These are phyloP conservation scores for Coleophoma crateriformis DNA, from an alignment of 2,329 filamentous ascomycete genomes.

Conservation along the genomic window DNA sequence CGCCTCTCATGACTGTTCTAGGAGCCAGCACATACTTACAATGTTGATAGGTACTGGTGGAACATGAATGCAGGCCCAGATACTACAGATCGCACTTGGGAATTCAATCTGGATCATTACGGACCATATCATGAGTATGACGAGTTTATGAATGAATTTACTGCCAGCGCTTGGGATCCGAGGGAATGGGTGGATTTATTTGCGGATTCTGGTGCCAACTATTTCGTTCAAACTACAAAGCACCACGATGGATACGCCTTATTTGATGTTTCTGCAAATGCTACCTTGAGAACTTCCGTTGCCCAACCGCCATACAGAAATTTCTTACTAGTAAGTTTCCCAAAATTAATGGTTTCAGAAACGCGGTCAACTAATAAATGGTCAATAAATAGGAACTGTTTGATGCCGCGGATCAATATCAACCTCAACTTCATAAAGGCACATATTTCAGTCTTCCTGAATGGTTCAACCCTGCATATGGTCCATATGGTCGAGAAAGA, in stretches of 20 bases:
- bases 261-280: conserved; percentile 31
- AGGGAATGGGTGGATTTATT: conserved; percentile 48
- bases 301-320: conserved; percentile 26
- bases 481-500: not conserved
- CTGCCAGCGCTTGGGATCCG: conserved; percentile 39
- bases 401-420: conserved; percentile 6
- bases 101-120: conserved; percentile 44
- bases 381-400: conserved; percentile 4
- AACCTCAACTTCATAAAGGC: conserved; percentile 5
- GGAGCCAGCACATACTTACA: not conserved
- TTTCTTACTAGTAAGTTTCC: conserved; percentile 10
- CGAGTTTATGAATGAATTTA: conserved; percentile 47
- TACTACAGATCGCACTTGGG: conserved; percentile 1
- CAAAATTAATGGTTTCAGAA: not conserved
- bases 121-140: conserved; percentile 46
- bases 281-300: conserved; percentile 2
- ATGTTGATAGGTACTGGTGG: conserved; percentile 35
- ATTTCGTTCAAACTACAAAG: conserved; percentile 39
- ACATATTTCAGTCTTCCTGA: conserved; percentile 8
- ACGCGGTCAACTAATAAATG: not conserved
- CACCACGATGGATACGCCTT: conserved; percentile 40
- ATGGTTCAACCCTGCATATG: conserved; percentile 31
- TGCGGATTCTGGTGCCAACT: conserved; percentile 39
- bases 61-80: conserved; percentile 20
- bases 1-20: not conserved